A percentile compares a stretch with the other conserved stretches of the same genome.
These are phyloP conservation scores for Pseudogymnoascus sp. DNA, from an alignment of 2,329 filamentous ascomycete species.

Conservation along the genomic window DNA sequence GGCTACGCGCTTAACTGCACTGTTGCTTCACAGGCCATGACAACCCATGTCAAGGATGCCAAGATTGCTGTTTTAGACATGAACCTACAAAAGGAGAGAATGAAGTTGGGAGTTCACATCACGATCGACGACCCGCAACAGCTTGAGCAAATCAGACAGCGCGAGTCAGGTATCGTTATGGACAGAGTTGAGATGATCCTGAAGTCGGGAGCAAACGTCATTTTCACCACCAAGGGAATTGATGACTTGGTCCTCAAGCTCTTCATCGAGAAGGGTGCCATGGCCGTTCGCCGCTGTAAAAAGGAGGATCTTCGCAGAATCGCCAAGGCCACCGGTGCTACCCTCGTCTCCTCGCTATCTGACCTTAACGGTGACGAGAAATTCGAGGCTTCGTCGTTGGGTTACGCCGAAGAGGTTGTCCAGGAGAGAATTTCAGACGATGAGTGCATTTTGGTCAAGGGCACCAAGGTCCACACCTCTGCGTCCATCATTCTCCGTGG, in stretches of 20 bases:
- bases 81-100: constrained; percentile 97
- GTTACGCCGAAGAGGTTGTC: constrained; percentile 88
- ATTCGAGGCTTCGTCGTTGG: constrained; percentile 84
- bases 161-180: constrained; percentile 86
- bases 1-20: constrained; percentile 98
- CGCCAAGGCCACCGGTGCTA: constrained; percentile 90
- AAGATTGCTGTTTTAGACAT: constrained; percentile 97
- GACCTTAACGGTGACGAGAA: constrained; percentile 96
- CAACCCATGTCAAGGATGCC: constrained; percentile 80
- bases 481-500: constrained; percentile 94
- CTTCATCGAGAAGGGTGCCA: constrained; percentile 89
- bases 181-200: constrained; percentile 96
- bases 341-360: constrained; percentile 83
- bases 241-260: constrained; percentile 92
- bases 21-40: constrained; percentile 96
- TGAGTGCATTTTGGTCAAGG: constrained; percentile 94
- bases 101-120: constrained; percentile 98
- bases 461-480: constrained; percentile 87
- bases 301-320: constrained; percentile 96
- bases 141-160: constrained; percentile 89
- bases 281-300: constrained; percentile 94
- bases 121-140: constrained; percentile 96
- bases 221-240: constrained; percentile 96
- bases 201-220: constrained; percentile 91
- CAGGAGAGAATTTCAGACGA: constrained; percentile 98